These are phyloP conservation scores for Tremellales sp. DNA, from an alignment of 1,284 basidiomycete genomes.

Conservation along the genomic window DNA sequence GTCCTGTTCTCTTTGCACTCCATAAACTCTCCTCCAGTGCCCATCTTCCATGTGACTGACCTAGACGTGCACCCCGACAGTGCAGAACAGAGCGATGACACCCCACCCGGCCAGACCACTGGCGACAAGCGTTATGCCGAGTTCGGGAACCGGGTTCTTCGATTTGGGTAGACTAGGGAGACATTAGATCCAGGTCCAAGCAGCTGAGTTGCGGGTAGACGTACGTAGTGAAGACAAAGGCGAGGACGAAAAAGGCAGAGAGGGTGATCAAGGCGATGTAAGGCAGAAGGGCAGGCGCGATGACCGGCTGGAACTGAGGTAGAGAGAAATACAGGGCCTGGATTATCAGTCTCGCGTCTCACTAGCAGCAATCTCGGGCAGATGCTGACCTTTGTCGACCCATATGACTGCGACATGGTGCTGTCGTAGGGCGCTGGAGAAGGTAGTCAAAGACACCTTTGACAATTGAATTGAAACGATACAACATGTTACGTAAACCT, in stretches of 20 bases:
- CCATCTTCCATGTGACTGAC: too few species aligned
- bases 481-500: too few species aligned
- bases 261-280: slow-evolving; percentile 70
- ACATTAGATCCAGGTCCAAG: not conserved
- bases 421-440: too few species aligned
- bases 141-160: slow-evolving; percentile 59
- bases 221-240: slow-evolving; percentile 87
- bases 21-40: too few species aligned
- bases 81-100: slow-evolving; percentile 79
- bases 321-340: slow-evolving; percentile 57
- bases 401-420: too few species aligned
- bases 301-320: slow-evolving; percentile 63
- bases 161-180: slow-evolving; percentile 31
- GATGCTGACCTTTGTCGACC: too few species aligned
- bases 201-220: slow-evolving; percentile 14
- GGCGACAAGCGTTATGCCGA: slow-evolving; percentile 63
- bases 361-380: too few species aligned
- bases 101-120: slow-evolving; percentile 78
- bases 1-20: too few species aligned
- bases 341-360: not conserved
- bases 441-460: too few species aligned
- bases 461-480: too few species aligned
- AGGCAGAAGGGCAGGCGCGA: slow-evolving; percentile 64
- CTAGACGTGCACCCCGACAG: slow-evolving; percentile 81
- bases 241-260: slow-evolving; percentile 66